These are phyloP conservation scores for Didymella pinodella DNA, from an alignment of 2,329 filamentous ascomycete genomes.

Conservation along the genomic window DNA sequence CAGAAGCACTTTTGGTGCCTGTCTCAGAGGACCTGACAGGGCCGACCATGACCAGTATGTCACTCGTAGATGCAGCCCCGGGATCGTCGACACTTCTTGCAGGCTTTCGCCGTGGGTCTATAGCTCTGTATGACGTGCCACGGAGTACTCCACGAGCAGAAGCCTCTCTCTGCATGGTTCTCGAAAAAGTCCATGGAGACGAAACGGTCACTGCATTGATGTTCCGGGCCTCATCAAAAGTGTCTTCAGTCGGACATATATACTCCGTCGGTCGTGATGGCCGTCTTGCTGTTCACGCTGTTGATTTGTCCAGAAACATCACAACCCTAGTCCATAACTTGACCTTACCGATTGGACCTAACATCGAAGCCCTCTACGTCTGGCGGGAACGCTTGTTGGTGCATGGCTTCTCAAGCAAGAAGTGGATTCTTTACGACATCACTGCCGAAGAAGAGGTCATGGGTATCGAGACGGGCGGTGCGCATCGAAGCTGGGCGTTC, in stretches of 20 bases:
- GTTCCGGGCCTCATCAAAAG: slow-evolving; percentile 44
- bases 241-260: slow-evolving; percentile 59
- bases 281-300: slow-evolving; percentile 70
- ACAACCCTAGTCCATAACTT: slow-evolving; percentile 69
- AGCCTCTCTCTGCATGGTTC: slow-evolving; percentile 26
- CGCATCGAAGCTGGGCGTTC: slow-evolving; percentile 78
- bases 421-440: slow-evolving; percentile 85
- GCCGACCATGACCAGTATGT: slow-evolving; percentile 63
- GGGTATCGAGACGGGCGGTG: slow-evolving; percentile 81
- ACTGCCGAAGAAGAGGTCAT: slow-evolving; percentile 73
- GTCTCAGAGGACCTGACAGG: slow-evolving; percentile 47
- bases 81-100: slow-evolving; percentile 53
- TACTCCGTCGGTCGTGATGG: slow-evolving; percentile 81
- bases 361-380: slow-evolving; percentile 77
- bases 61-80: slow-evolving; percentile 33
- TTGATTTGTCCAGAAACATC: slow-evolving; percentile 37
- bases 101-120: slow-evolving; percentile 64
- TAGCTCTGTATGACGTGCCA: slow-evolving; percentile 58
- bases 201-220: slow-evolving; percentile 75
- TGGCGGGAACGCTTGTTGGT: slow-evolving; percentile 65
- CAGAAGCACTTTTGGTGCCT: slow-evolving; percentile 6
- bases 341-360: slow-evolving; percentile 73
- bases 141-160: background rate
- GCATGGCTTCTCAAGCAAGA: slow-evolving; percentile 80
- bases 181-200: slow-evolving; percentile 54